Conservation (phyloP, 495 filamentous ascomycete genomes). For the Hypoxylon subgilvum region DNA sequence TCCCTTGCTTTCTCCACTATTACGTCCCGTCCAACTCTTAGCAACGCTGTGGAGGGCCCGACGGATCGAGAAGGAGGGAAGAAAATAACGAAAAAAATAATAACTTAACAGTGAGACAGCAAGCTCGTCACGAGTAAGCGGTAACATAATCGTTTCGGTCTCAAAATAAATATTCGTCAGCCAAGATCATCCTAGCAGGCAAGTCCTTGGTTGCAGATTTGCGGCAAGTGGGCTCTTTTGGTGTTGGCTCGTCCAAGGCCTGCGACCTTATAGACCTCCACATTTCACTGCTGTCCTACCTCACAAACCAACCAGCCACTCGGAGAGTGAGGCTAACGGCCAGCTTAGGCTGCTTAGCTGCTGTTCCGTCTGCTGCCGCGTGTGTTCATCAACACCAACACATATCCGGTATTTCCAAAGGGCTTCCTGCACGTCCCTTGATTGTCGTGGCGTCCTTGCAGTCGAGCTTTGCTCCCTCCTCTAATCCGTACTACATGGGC, state of each 20-base stretch:
- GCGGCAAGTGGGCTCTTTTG: slow-evolving; percentile 29
- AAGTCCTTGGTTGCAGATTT: slow-evolving; percentile 24
- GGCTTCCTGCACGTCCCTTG: slow-evolving; percentile 29
- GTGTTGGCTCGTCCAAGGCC: slow-evolving; percentile 30
- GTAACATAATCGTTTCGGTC: slow-evolving; percentile 11
- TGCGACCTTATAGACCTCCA: slow-evolving; percentile 33
- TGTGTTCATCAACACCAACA: slow-evolving; percentile 32
- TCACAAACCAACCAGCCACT: slow-evolving; percentile 25
- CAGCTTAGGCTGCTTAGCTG: slow-evolving; percentile 38
- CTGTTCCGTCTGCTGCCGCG: slow-evolving; percentile 25
- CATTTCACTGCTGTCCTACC: slow-evolving; percentile 28
- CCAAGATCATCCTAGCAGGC: slow-evolving; percentile 24
- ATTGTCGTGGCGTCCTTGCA: slow-evolving; percentile 36
- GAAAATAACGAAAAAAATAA: slow-evolving; percentile 3
- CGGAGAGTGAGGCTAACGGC: slow-evolving; percentile 34
- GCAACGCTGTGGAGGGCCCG: neutral
- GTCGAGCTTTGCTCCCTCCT: slow-evolving; percentile 28
- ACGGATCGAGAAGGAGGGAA: neutral
- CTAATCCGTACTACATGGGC: slow-evolving; percentile 16
- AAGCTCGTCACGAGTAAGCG: slow-evolving; percentile 3
- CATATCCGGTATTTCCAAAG: slow-evolving; percentile 24
- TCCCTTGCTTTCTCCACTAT: slow-evolving; percentile 38
- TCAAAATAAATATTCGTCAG: slow-evolving; percentile 29
- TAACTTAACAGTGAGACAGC: slow-evolving; percentile 13
- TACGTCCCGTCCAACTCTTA: slow-evolving; percentile 25